Base-by-base conservation (phyloP, 2,329 filamentous ascomycete species). In the Paecilomyces sp. region DNA sequence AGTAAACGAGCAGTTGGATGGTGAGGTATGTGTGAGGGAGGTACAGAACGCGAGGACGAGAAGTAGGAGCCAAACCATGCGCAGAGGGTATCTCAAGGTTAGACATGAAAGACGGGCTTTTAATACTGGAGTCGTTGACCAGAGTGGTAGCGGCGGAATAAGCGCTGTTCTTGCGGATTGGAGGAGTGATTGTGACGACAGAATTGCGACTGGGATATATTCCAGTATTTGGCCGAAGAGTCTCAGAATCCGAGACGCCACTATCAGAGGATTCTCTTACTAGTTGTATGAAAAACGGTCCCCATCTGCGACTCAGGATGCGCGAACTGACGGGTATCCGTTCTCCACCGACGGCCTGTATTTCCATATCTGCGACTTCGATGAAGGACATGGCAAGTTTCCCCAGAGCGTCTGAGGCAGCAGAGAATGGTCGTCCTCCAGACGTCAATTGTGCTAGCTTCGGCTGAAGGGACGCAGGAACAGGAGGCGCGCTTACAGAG, bases 311-410 rank as follows among this genome's bases (percentile, higher is more conserved):
- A 9, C 90, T 88, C 15, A 97, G 83, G 15, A 99, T 85, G 60
- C 92, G 86, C 6, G 94, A 97, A 74, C 96, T 99, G 65, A 97
- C 90, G 0, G 94, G 91, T 65, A 97, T 91, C 18, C 92, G 86
- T 72, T 97, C 93, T 24, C 93, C 93, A 22, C 90, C 89, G 51
- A 96, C 88, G 57, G 93, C 94, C 30, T 97, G 81, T 60, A 99
- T 90, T 69, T 97, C 94, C 94, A 99, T 99, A 68, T 99, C 94
- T 2, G 91, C 85, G 59, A 99, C 80, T 74, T 97, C 94, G n/a
- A 87, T 85, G 71, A 96, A 80, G 1, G 83, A 83, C 63, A 96
- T 79, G 0, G 91, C 89, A 72, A 91, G 85, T 64, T 90, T 88
- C 4, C 94, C 94, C 13, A 99, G 80, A 62, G 96, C 90, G 67